Evolutionary conservation across 2,329 filamentous ascomycete genomes (phyloP), one percentile per base, ranked within the genome.

Genomic region (Meredithiella fracta): DNA sequence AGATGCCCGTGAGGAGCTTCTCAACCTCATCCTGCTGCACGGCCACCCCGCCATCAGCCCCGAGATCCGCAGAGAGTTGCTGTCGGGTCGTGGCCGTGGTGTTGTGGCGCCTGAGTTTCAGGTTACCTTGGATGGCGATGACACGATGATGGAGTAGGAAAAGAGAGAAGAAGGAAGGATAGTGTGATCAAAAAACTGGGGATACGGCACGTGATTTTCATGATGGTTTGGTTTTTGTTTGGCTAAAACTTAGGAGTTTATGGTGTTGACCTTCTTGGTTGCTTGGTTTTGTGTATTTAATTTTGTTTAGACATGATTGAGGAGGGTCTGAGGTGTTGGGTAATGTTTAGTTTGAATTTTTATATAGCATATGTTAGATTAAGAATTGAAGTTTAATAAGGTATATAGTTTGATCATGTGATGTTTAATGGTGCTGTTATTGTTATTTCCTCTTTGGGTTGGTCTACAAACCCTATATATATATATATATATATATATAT

Each of bases 21-120:
- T 98, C 4, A 92, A 98, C 70, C 70, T 98, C 59, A 72, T 98
- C 17, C 73, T 95, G 47, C 83, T 82, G 3, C 81, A 91, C 59
- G 90, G 90, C 0, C 92, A 98, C 70, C 81, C 82, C 59, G 79
- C 83, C 59, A 96, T 98, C 61, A 89, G 88, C 0, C 89, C 92
- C 0, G 92, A 97, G 67, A 86, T 97, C 25, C 75, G 92, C 62
- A 80, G 89, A 63, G 91, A 98, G 67, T 67, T 98, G 64, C 69
- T 97, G 51, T 89, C 88, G 25, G 92, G 92, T 1, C 77, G 92
- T 68, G 91, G 89, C 1, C 78, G 92, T 60, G 91, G 91, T 38
- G 80, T 91, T 4, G 73, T 81, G 23, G 44, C 56, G 31, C 53
- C 31, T 7, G 50, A 53, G 51, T 65, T 82, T 22, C 77, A 69